Percentiles rank a stretch among this genome's conserved stretches.
These are phyloP conservation scores for Rubia tinctorum DNA, from an alignment of 305 asterid genomes.

Conservation along the genomic window DNA sequence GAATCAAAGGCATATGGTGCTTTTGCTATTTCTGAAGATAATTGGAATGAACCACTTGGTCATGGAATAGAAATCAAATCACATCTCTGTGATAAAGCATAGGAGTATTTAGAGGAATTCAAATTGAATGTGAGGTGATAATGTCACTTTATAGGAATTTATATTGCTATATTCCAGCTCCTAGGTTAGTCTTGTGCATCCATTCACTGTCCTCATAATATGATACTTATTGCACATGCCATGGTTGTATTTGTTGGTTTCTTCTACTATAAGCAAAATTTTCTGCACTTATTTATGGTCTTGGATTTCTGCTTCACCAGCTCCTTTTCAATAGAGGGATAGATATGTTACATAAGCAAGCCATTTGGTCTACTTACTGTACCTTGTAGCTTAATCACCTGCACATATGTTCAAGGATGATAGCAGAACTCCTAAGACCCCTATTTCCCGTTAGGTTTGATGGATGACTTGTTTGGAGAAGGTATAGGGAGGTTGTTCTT, in stretches of 20 bases:
- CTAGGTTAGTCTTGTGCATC: not conserved
- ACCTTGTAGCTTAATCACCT: not conserved
- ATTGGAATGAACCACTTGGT: constrained; percentile 84
- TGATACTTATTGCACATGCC: not conserved
- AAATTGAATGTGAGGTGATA: constrained; percentile 52
- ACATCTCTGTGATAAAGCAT: constrained; percentile 82
- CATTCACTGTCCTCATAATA: not conserved
- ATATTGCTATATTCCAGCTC: not conserved
- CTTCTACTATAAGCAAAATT: not conserved
- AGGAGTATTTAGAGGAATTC: constrained; percentile 70
- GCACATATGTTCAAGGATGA: not conserved
- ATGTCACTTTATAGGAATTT: not conserved
- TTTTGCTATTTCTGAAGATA: constrained; percentile 79
- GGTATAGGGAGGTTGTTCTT: not conserved
- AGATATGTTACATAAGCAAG: too few species aligned
- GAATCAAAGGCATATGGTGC: constrained; percentile 93
- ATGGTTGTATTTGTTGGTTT: not conserved
- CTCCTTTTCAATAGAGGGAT: too few species aligned
- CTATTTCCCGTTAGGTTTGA: not conserved
- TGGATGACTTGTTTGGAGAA: not conserved
- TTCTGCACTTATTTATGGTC: not conserved
- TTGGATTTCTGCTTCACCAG: too few species aligned
- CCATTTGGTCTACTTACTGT: not conserved
- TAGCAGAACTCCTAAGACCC: not conserved
- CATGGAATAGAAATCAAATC: constrained; percentile 79